Conservation (phyloP, 345 rosid genomes). For the Durio zibethinus region DNA sequence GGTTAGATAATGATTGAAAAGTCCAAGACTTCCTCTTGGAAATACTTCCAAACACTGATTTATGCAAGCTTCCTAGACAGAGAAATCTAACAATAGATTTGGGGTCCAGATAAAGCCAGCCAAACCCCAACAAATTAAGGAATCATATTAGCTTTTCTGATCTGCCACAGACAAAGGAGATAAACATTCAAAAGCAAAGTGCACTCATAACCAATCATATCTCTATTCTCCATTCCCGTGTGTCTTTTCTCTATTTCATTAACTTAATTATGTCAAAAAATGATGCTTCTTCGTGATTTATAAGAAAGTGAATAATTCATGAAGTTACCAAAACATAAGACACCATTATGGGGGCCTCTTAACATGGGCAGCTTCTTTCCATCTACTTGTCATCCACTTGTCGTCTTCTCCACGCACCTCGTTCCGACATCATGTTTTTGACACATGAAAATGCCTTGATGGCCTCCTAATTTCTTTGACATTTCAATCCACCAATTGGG, state of each 20-base stretch:
- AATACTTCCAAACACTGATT: conserved; percentile 15
- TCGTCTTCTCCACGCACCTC: conserved; percentile 8
- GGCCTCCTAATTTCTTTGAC: background rate
- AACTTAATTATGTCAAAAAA: background rate
- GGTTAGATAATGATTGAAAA: background rate
- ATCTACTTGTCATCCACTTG: conserved; percentile 38
- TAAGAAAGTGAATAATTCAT: conserved; percentile 10
- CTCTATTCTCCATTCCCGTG: background rate
- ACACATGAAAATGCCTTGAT: background rate
- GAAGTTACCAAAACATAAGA: conserved; percentile 16
- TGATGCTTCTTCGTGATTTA: background rate
- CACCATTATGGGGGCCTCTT: conserved; percentile 22
- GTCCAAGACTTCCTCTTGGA: background rate
- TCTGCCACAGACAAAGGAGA: conserved; percentile 18
- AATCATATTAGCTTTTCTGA: conserved; percentile 20
- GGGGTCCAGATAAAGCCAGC: conserved; percentile 34
- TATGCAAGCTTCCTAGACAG: conserved; percentile 22
- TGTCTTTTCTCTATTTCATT: conserved; percentile 13
- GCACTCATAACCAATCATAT: conserved; percentile 14
- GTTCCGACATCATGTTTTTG: background rate
- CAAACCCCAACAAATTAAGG: conserved; percentile 15
- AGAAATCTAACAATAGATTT: conserved; percentile 28
- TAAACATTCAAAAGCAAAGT: conserved; percentile 16
- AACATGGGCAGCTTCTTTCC: conserved; percentile 19
- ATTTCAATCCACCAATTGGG: too few species aligned